phyloP scores from a whole-genome alignment of 2,329 filamentous ascomycete genomes.

The Fusarium duplospermum region DNA sequence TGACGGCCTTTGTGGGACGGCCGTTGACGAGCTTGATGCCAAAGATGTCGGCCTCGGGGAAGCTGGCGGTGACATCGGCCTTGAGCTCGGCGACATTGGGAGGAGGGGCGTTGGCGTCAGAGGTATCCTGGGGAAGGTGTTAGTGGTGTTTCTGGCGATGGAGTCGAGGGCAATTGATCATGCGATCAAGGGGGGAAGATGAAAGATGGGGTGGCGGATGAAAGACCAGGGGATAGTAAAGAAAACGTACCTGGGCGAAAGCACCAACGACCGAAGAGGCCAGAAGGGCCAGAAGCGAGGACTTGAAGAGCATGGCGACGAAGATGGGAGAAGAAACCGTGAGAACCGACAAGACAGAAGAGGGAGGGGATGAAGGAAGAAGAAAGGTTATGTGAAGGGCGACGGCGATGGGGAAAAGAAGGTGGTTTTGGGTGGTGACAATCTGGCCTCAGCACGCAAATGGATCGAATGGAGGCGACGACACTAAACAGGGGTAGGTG shows the following conservation, averaged over 20 bases:
- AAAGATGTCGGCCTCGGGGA: constrained; percentile 83
- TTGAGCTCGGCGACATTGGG: constrained; percentile 56
- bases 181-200: constrained; percentile 6
- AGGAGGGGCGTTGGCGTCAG: constrained; percentile 35
- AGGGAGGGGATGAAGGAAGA: constrained; percentile 15
- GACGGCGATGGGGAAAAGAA: constrained; percentile 33
- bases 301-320: constrained; percentile 76
- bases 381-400: constrained; percentile 32
- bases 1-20: constrained; percentile 81
- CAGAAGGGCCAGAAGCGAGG: constrained; percentile 77
- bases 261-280: constrained; percentile 75
- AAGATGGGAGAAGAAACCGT: constrained; percentile 12
- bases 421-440: constrained; percentile 37
- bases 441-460: constrained; percentile 43
- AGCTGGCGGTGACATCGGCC: constrained; percentile 72
- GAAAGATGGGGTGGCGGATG: neutral
- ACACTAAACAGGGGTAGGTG: constrained; percentile 18
- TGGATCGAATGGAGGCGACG: neutral
- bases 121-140: constrained; percentile 20
- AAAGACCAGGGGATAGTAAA: constrained; percentile 32
- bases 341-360: neutral
- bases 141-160: neutral
- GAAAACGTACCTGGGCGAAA: constrained; percentile 68
- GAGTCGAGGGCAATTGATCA: constrained; percentile 1
- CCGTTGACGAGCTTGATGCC: constrained; percentile 97